Evolutionary conservation across 441 rosid species (phyloP), one percentile per base, ranked within the genome.

Genomic region (Pelargonium myrrhifolium): DNA sequence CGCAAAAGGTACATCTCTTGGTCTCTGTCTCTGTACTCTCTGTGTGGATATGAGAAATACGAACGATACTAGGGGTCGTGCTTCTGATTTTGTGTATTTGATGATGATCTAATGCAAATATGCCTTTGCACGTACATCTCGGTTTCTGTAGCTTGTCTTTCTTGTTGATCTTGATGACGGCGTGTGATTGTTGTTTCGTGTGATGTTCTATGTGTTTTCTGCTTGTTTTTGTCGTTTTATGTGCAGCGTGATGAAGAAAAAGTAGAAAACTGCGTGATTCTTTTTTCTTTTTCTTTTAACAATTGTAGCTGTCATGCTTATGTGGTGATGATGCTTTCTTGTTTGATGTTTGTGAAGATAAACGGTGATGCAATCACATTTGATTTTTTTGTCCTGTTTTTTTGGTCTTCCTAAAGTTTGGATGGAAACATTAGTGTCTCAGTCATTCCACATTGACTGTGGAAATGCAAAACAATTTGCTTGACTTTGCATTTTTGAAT

Each of bases 1-100:
- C n/a, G 45, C 85, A 55, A 87, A 86, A 86, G 92, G 96, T 81
- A 74, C 66, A 4, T 42, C 42, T 39, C 10, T 8, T 9, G 6
- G 10, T 42, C 31, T 21, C 21, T 17, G 62, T 10, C 37, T 51
- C 22, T 37, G 66, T 8, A 8, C 43, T 9, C 37, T 51, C 21
- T 35, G 66, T 8, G 11, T n/a, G n/a, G n/a, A n/a, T n/a, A n/a
- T n/a, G n/a, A n/a, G n/a, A n/a, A n/a, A n/a, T n/a, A n/a, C n/a
- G n/a, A n/a, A n/a, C n/a, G n/a, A n/a, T n/a, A n/a, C n/a, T n/a
- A n/a, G n/a, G n/a, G n/a, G n/a, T n/a, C n/a, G n/a, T n/a, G n/a
- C n/a, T n/a, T n/a, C n/a, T n/a, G n/a, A n/a, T 45, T 45, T 45
- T 45, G 51, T 45, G 51, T 45, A 45, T 45, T n/a, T 45, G 51